Base-by-base conservation (phyloP, 139 green algal genomes). In the Volvox reticuliferus region DNA sequence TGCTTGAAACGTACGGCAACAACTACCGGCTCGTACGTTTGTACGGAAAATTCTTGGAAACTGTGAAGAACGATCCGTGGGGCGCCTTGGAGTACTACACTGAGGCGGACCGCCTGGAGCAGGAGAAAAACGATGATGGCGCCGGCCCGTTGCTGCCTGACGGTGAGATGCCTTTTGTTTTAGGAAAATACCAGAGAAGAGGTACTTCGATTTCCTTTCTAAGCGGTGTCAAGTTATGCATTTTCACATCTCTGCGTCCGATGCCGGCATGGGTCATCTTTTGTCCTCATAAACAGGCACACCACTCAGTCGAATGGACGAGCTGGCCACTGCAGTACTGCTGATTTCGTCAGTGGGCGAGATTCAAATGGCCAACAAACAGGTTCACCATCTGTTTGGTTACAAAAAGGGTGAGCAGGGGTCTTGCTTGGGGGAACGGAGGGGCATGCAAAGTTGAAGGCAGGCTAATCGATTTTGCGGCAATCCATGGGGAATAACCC, bases 1-100 rank as follows among this genome's bases (percentile, higher is more conserved):
- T 88, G 44, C 78, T 91, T 2, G 90, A 91, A 20, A 81, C 33
- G 62, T 95, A 94, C 80, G 91, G 91, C 36, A 87, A 44, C 61
- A 92, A 89, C 67, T 86, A 71, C 22, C 79, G 85, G 3, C 91
- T 95, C 61, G 84, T 95, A 62, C 93, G 89, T 32, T 62, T 92
- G 33, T 95, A 95, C 85, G 93, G 87, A n/a, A 83, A 79, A 19
- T 95, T 95, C 79, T 87, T 93, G n/a, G 93, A 94, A 67, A 90
- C 84, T 12, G 80, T 91, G 22, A 86, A 90, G 37, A 92, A 94
- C 55, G 92, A 93, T 86, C 89, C 92, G 6, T 94, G 92, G 92
- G 78, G 73, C 79, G 69, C 85, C 3, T 18, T n/a, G 18, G 85
- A 89, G 85, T 89, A 89, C 44, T 89, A 61, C 61, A 76, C 85